phyloP scores from a whole-genome alignment of 495 filamentous ascomycete genomes.

The Xylaria palmicola region DNA sequence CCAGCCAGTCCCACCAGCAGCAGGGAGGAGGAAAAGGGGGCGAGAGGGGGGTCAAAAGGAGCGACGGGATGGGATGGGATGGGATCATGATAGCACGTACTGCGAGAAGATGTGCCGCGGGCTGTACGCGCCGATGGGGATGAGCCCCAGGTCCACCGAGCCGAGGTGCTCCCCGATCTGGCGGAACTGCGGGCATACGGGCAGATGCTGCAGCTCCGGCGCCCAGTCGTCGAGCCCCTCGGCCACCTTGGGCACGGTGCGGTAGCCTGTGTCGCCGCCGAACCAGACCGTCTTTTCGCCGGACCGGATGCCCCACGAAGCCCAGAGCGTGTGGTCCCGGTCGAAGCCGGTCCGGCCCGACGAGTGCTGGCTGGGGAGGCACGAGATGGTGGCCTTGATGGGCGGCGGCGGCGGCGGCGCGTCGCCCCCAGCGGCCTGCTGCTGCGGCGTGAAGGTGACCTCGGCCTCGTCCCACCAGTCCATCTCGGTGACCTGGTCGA shows the following conservation, averaged over 20 bases:
- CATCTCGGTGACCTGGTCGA: conserved; percentile 77
- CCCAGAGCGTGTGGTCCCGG: conserved; percentile 76
- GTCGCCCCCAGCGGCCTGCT: conserved; percentile 15
- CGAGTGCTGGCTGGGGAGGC: conserved; percentile 84
- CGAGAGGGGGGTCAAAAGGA: background rate
- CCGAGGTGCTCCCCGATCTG: conserved; percentile 80
- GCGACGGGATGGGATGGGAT: too few species aligned
- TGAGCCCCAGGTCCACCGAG: conserved; percentile 88
- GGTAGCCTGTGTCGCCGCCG: conserved; percentile 78
- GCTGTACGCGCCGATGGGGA: conserved; percentile 91
- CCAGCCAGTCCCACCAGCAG: background rate
- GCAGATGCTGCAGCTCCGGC: conserved; percentile 63
- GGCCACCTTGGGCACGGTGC: conserved; percentile 70
- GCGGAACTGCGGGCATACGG: conserved; percentile 81
- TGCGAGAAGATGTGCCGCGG: conserved; percentile 73
- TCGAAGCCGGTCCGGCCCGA: conserved; percentile 69
- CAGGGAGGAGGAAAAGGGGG: too few species aligned
- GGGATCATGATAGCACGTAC: too few species aligned
- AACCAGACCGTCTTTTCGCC: conserved; percentile 71
- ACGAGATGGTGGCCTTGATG: conserved; percentile 76
- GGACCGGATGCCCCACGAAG: conserved; percentile 78
- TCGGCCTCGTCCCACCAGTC: conserved; percentile 95
- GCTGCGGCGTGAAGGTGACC: conserved; percentile 57
- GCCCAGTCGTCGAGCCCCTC: conserved; percentile 69
- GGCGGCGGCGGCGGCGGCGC: conserved; percentile 31